Percentiles rank a stretch among this genome's conserved stretches.
Conservation (phyloP, 306 rosid species). For the Cicer chorassanicum region DNA sequence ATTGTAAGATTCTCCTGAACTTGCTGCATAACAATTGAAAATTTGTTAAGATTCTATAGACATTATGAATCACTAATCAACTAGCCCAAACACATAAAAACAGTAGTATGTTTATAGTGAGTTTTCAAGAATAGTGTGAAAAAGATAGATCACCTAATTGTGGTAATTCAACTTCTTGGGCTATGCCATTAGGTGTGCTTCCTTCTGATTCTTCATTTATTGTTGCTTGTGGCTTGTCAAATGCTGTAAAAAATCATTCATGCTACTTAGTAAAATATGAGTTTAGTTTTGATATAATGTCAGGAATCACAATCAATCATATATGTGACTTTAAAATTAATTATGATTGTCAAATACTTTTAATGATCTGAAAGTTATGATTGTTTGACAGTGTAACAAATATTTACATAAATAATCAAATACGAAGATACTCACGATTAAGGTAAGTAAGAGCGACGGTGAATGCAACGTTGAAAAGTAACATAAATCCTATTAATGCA, state of each 20-base stretch:
- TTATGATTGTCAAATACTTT: too few relatives aligned
- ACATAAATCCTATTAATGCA: constrained; percentile 44
- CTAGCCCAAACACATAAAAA: background rate
- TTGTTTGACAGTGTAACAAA: too few relatives aligned
- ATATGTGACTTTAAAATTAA: too few relatives aligned
- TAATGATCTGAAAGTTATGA: too few relatives aligned
- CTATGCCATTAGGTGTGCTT: background rate
- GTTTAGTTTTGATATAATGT: too few relatives aligned
- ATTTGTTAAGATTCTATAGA: constrained; percentile 1
- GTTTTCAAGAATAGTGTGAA: background rate
- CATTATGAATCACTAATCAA: background rate
- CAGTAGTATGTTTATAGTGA: background rate
- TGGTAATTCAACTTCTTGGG: constrained; percentile 48
- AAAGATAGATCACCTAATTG: constrained; percentile 47
- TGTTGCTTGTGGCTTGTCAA: constrained; percentile 54
- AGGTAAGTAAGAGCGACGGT: constrained; percentile 42
- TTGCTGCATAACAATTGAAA: constrained; percentile 46
- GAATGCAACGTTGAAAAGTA: constrained; percentile 46
- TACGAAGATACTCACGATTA: constrained; percentile 8
- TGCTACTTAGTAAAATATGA: background rate
- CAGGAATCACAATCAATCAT: too few relatives aligned
- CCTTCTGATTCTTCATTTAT: constrained; percentile 45
- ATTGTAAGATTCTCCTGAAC: constrained; percentile 30
- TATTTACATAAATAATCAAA: background rate
- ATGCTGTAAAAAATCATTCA: constrained; percentile 29